Conservation (phyloP, 441 rosid genomes). For the Croton laevigatus region DNA sequence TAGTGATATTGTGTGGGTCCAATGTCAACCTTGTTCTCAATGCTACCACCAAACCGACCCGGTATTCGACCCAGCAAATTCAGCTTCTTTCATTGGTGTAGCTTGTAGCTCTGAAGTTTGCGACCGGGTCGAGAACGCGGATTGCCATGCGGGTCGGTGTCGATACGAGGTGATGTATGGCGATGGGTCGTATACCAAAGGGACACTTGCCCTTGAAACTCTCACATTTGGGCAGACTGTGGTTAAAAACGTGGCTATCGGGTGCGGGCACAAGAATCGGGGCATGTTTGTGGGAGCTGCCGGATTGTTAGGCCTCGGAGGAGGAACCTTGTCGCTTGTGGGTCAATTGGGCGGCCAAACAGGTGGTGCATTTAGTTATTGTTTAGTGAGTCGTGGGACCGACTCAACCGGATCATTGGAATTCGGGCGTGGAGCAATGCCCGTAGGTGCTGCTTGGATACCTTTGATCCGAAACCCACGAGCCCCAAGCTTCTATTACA, state of each 20-base stretch:
- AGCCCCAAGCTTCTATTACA: slow-evolving; percentile 79
- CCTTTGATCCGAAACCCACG: slow-evolving; percentile 72
- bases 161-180: slow-evolving; percentile 89
- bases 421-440: slow-evolving; percentile 77
- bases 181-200: slow-evolving; percentile 89
- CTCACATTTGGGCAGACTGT: slow-evolving; percentile 59
- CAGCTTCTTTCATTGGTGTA: slow-evolving; percentile 72
- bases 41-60: slow-evolving; percentile 94
- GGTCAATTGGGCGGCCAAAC: slow-evolving; percentile 86
- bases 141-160: slow-evolving; percentile 75
- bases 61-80: slow-evolving; percentile 74
- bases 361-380: slow-evolving; percentile 84
- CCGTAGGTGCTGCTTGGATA: slow-evolving; percentile 93
- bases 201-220: slow-evolving; percentile 76
- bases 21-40: slow-evolving; percentile 84
- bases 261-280: slow-evolving; percentile 77
- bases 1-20: slow-evolving; percentile 96
- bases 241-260: slow-evolving; percentile 68
- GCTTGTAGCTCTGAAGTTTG: slow-evolving; percentile 76
- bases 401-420: slow-evolving; percentile 67
- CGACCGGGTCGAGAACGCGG: slow-evolving; percentile 62
- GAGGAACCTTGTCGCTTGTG: slow-evolving; percentile 82
- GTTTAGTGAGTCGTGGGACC: slow-evolving; percentile 70
- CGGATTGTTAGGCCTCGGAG: slow-evolving; percentile 85
- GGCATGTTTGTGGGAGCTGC: slow-evolving; percentile 98